A percentile compares a stretch with the other conserved stretches of the same genome.
These are phyloP conservation scores for Saccharomycopsis schoenii DNA, from an alignment of 805 yeast genomes.

Conservation along the genomic window DNA sequence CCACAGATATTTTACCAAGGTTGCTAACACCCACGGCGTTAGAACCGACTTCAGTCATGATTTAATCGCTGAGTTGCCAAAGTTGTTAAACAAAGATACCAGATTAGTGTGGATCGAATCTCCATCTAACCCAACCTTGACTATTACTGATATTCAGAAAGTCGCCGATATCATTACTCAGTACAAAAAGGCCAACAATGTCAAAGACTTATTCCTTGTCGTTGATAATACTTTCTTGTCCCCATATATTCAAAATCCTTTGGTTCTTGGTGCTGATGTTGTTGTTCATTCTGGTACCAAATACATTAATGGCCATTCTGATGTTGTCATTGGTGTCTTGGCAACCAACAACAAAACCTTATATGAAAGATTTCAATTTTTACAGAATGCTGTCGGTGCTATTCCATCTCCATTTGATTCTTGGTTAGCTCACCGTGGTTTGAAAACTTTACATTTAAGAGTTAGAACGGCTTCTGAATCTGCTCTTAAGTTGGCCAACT, in stretches of 20 bases:
- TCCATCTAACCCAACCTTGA: constrained; percentile 81
- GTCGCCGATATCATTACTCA: constrained; percentile 46
- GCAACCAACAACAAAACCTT: constrained; percentile 55
- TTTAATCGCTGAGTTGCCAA: constrained; percentile 48
- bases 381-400: constrained; percentile 84
- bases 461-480: constrained; percentile 55
- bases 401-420: constrained; percentile 85
- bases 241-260: constrained; percentile 80
- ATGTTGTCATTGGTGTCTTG: constrained; percentile 78
- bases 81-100: constrained; percentile 50
- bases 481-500: constrained; percentile 65
- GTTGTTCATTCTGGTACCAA: constrained; percentile 86
- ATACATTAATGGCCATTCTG: constrained; percentile 88
- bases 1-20: constrained; percentile 81
- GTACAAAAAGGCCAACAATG: constrained; percentile 28
- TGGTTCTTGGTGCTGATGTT: constrained; percentile 73
- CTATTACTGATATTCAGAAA: constrained; percentile 62
- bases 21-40: constrained; percentile 72
- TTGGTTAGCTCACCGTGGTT: constrained; percentile 89
- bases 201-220: constrained; percentile 49
- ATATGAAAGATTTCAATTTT: constrained; percentile 57
- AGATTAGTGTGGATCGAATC: constrained; percentile 80
- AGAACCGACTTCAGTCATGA: constrained; percentile 56
- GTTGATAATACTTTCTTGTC: constrained; percentile 87
- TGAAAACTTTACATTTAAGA: constrained; percentile 78